These are phyloP conservation scores for Cutaneotrichosporon sp. DNA, from an alignment of 1,284 basidiomycete species.

Conservation along the genomic window DNA sequence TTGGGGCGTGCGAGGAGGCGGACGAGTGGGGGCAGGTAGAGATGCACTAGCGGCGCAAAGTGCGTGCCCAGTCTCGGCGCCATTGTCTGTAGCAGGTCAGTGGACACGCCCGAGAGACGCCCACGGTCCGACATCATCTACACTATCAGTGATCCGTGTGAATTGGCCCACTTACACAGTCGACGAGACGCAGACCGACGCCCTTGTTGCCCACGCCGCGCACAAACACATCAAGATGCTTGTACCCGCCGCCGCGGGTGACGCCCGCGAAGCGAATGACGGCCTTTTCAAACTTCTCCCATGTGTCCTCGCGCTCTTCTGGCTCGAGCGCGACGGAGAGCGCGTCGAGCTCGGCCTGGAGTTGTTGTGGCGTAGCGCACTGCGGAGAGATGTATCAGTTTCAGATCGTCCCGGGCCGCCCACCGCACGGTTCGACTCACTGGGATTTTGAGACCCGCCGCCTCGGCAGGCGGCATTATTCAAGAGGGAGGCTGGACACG, in stretches of 20 bases:
- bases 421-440: conserved; percentile 19
- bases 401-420: not conserved
- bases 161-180: conserved; percentile 48
- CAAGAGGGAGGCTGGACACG: not conserved
- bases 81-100: conserved; percentile 50
- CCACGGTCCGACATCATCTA: conserved; percentile 52
- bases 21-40: conserved; percentile 50
- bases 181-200: conserved; percentile 38
- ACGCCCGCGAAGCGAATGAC: conserved; percentile 45
- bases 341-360: conserved; percentile 40
- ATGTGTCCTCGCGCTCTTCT: conserved; percentile 48
- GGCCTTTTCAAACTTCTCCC: conserved; percentile 47
- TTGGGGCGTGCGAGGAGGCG: conserved; percentile 51
- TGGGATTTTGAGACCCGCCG: conserved; percentile 40
- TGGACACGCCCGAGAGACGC: conserved; percentile 49
- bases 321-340: conserved; percentile 36
- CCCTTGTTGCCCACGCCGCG: conserved; percentile 44
- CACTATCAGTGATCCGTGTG: no score
- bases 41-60: conserved; percentile 47
- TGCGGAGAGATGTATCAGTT: conserved; percentile 9
- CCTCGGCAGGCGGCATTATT: conserved; percentile 29
- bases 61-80: conserved; percentile 47
- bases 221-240: conserved; percentile 39
- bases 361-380: conserved; percentile 43
- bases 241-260: conserved; percentile 47